These are phyloP conservation scores for Pseudogymnoascus sp. DNA, from an alignment of 2,329 filamentous ascomycete species.

Conservation along the genomic window DNA sequence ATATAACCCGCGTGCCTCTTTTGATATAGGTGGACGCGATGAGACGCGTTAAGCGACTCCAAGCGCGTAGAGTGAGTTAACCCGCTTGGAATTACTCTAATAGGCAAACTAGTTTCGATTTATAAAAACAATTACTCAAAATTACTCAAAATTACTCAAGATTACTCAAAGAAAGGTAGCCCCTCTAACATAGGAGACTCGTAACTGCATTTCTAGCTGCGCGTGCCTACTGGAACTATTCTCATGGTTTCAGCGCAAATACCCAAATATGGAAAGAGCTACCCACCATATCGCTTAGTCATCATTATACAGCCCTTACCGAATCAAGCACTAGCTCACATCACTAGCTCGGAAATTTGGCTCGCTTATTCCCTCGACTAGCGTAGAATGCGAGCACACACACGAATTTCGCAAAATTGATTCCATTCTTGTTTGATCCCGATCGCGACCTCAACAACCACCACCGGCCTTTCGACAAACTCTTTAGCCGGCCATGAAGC, in stretches of 20 bases:
- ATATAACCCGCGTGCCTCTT: neutral
- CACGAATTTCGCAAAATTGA: conserved; percentile 11
- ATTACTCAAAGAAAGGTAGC: neutral
- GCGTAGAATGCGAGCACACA: conserved; percentile 10
- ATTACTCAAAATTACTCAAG: too few species aligned
- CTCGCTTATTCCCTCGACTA: conserved; percentile 6
- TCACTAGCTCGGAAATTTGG: neutral
- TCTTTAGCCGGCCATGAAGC: conserved; percentile 50
- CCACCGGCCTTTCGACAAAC: conserved; percentile 8
- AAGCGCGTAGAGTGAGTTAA: neutral
- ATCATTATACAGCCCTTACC: neutral
- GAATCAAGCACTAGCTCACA: neutral
- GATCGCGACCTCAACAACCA: conserved; percentile 11
- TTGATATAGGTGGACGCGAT: conserved; percentile 3
- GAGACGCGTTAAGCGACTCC: conserved; percentile 4
- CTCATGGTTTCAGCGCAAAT: neutral
- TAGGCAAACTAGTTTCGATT: neutral
- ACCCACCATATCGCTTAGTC: neutral
- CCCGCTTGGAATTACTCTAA: neutral
- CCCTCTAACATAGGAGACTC: neutral
- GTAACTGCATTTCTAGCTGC: neutral
- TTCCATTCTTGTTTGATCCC: conserved; percentile 8
- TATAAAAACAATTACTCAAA: too few species aligned
- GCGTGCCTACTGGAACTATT: neutral
- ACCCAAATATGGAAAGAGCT: neutral